These are phyloP conservation scores for Arabidopsis arenosa DNA, from an alignment of 345 rosid genomes.

Conservation along the genomic window DNA sequence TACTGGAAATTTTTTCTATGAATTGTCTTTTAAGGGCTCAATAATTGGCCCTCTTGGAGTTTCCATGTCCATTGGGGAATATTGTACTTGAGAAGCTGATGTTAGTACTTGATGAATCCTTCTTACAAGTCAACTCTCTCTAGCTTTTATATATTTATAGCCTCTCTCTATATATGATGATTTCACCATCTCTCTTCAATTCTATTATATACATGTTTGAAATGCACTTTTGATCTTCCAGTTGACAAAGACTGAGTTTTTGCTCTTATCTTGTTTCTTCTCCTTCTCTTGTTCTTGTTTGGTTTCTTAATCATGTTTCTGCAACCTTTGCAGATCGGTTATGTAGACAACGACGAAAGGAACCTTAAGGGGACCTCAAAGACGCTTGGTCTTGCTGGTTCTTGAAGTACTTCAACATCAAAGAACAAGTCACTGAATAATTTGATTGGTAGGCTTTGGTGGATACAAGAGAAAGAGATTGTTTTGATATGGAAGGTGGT, in stretches of 20 bases:
- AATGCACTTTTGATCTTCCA: conserved; percentile 66
- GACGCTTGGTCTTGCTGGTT: conserved; percentile 43
- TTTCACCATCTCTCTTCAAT: conserved; percentile 42
- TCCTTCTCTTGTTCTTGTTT: conserved; percentile 24
- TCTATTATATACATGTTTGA: conserved; percentile 55
- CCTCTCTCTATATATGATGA: conserved; percentile 32
- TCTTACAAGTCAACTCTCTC: conserved; percentile 46
- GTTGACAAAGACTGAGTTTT: conserved; percentile 58
- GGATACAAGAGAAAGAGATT: conserved; percentile 33
- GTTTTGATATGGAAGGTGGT: conserved; percentile 45
- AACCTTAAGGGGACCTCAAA: conserved; percentile 64
- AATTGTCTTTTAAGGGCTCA: conserved; percentile 29
- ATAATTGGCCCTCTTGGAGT: conserved; percentile 43
- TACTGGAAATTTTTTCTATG: conserved; percentile 20
- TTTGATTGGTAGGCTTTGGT: conserved; percentile 51
- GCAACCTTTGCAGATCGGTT: conserved; percentile 63
- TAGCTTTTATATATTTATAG: conserved; percentile 39
- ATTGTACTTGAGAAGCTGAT: conserved; percentile 45
- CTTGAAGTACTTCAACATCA: conserved; percentile 29
- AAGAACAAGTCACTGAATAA: conserved; percentile 33
- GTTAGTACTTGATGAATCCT: conserved; percentile 43
- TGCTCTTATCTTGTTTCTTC: conserved; percentile 24
- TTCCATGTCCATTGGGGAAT: conserved; percentile 47
- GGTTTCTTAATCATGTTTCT: conserved; percentile 67
- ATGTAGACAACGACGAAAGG: conserved; percentile 53